Conservation (phyloP, 1,284 basidiomycete species). For the Naganishia liquefaciens region DNA sequence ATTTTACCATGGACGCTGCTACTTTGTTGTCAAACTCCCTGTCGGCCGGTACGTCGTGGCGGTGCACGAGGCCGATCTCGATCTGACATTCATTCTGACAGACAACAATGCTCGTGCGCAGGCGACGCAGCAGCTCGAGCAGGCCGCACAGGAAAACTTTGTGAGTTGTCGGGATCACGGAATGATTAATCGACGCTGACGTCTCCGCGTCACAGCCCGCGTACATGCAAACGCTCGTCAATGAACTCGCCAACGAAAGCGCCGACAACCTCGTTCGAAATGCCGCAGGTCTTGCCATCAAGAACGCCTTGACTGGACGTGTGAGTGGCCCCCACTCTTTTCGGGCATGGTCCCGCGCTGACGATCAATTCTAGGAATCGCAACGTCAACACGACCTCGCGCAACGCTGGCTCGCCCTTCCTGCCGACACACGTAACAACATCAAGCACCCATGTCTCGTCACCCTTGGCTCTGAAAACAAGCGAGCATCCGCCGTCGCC, state of each 20-base stretch:
- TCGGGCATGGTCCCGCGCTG: conserved; percentile 14
- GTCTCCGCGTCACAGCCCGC: conserved; percentile 62
- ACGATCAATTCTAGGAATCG: conserved; percentile 62
- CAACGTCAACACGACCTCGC: conserved; percentile 74
- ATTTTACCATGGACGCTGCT: conserved; percentile 77
- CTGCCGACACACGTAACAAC: conserved; percentile 68
- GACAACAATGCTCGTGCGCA: conserved; percentile 81
- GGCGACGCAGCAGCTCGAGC: conserved; percentile 84
- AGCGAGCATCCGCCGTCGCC: conserved; percentile 79
- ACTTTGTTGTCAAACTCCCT: conserved; percentile 86
- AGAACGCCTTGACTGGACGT: conserved; percentile 89
- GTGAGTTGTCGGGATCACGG: conserved; percentile 57
- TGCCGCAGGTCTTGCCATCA: conserved; percentile 93
- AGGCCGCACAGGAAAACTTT: conserved; percentile 79
- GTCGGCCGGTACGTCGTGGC: conserved; percentile 68
- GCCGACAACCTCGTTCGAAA: conserved; percentile 78
- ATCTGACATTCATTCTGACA: conserved; percentile 46
- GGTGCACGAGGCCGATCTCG: background rate
- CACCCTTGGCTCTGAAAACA: conserved; percentile 72
- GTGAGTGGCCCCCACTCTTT: conserved; percentile 63
- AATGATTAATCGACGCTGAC: conserved; percentile 12
- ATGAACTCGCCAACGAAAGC: conserved; percentile 74
- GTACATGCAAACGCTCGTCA: conserved; percentile 83
- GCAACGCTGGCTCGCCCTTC: conserved; percentile 77
- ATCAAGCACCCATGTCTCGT: conserved; percentile 86